Conservation (phyloP, 1,284 basidiomycete genomes). For the Xerocomus amazonicus region DNA sequence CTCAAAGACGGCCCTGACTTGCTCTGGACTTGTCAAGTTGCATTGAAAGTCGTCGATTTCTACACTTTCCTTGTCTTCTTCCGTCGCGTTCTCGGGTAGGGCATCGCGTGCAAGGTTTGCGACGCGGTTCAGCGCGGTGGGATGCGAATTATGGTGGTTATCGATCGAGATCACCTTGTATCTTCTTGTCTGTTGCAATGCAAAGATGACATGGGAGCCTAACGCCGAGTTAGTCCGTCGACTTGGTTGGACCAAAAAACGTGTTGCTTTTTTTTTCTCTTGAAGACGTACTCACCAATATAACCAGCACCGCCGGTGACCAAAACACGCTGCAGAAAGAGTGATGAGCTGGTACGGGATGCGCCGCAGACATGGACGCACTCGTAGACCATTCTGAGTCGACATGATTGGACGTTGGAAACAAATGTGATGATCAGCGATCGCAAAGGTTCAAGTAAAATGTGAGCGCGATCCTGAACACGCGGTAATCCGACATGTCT, state of each 20-base stretch:
- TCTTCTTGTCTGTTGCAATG: conserved; percentile 79
- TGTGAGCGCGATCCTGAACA: conserved; percentile 9
- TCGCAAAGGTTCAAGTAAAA: not conserved
- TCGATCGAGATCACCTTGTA: conserved; percentile 93
- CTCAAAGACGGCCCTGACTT: conserved; percentile 77
- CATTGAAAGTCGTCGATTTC: conserved; percentile 68
- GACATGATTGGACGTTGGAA: conserved; percentile 24
- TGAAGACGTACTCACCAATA: conserved; percentile 53
- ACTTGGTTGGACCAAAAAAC: not conserved
- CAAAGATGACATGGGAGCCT: conserved; percentile 91
- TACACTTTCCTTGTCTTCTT: conserved; percentile 61
- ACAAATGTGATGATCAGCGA: conserved; percentile 5
- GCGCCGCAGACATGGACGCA: conserved; percentile 17
- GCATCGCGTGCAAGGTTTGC: conserved; percentile 74
- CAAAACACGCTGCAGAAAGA: conserved; percentile 56
- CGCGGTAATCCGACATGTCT: conserved; percentile 5
- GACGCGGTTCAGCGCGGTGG: conserved; percentile 69
- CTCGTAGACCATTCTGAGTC: conserved; percentile 31
- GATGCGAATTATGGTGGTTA: conserved; percentile 89
- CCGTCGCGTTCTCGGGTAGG: conserved; percentile 61
- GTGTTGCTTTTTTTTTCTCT: not conserved
- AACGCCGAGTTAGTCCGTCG: conserved; percentile 14
- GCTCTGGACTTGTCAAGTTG: conserved; percentile 71
- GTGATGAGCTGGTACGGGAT: conserved; percentile 8
- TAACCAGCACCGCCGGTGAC: conserved; percentile 85